Base-by-base conservation (phyloP, 2,329 filamentous ascomycete species). In the Colletotrichum caudatum region DNA sequence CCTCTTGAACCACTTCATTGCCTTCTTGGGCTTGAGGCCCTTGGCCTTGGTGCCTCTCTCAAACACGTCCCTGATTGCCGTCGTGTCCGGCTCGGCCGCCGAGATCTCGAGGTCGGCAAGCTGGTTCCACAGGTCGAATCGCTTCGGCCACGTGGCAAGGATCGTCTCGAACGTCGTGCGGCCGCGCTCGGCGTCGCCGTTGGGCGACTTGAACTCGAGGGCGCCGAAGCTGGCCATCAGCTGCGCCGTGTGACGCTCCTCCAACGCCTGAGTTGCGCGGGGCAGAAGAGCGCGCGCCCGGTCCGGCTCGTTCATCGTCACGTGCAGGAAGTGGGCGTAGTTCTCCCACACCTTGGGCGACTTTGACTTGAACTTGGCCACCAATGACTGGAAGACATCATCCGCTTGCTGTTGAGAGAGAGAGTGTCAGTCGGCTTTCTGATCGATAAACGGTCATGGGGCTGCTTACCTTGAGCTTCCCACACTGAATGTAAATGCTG, bases 111-210 rank as follows among this genome's bases (percentile, higher is more conserved):
- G 87, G 78, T 97, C 94, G 1, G 98, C 83, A 75, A 97, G 91
- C 81, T 97, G 92, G 81, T 94, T 96, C 95, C 95, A 98, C 63
- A 98, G 85, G 79, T 98, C 94, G 71, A 94, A 90, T 80, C 94
- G 93, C 85, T 97, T 97, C 57, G 94, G 94, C 84, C 92, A 97
- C 5, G 92, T 92, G 46, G 90, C 89, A 9, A 99, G 86, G 11
- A 99, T 86, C 50, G 92, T 93, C 81, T 98, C 95, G 77, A 98
- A 98, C 78, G 98, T 92, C 35, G 97, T 99, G 23, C 97, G 92
- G 12, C 96, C 96, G 70, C 94, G 93, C 83, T 99, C 97, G 3
- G 94, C 86, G 76, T 97, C 93, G 66, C 95, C 95, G 77, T 92
- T 90, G 9, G 90, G 82, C 14, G 93, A 95, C 74, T 91, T 92